These are phyloP conservation scores for Galium porrigens DNA, from an alignment of 305 asterid genomes.

Conservation along the genomic window DNA sequence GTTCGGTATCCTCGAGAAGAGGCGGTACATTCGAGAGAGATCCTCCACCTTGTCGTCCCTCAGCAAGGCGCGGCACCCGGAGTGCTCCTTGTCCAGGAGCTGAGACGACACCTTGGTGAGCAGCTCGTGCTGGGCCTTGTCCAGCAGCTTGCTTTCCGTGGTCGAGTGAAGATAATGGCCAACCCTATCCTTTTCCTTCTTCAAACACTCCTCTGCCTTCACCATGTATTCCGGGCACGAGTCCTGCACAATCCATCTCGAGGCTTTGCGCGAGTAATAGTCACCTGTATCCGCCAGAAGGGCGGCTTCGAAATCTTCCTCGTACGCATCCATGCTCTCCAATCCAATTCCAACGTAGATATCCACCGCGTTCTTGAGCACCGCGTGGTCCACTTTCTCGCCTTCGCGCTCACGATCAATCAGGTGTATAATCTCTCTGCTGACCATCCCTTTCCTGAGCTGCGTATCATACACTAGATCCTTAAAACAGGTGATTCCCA, in stretches of 20 bases:
- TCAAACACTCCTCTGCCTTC: constrained; percentile 31
- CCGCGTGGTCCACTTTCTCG: constrained; percentile 26
- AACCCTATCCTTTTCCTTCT: constrained; percentile 28
- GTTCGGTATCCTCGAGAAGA: constrained; percentile 57
- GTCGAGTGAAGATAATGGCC: constrained; percentile 28
- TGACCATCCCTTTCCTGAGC: neutral
- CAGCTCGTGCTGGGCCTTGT: constrained; percentile 61
- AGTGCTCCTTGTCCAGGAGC: constrained; percentile 78
- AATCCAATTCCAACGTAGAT: constrained; percentile 29
- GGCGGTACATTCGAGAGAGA: constrained; percentile 82
- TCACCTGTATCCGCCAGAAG: constrained; percentile 26
- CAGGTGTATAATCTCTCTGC: neutral
- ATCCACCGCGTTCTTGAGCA: constrained; percentile 28
- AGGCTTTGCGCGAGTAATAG: constrained; percentile 32
- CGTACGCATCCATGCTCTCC: constrained; percentile 24
- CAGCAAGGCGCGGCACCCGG: constrained; percentile 78
- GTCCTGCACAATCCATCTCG: constrained; percentile 32
- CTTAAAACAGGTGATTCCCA: neutral
- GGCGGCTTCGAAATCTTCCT: constrained; percentile 26
- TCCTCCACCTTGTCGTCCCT: constrained; percentile 83
- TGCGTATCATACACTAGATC: neutral
- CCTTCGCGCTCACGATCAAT: constrained; percentile 39
- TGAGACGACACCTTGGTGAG: constrained; percentile 72
- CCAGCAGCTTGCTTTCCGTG: constrained; percentile 17
- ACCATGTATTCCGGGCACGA: constrained; percentile 35